phyloP scores from a whole-genome alignment of 208 protist genomes.

The Trypanosoma congolense region DNA sequence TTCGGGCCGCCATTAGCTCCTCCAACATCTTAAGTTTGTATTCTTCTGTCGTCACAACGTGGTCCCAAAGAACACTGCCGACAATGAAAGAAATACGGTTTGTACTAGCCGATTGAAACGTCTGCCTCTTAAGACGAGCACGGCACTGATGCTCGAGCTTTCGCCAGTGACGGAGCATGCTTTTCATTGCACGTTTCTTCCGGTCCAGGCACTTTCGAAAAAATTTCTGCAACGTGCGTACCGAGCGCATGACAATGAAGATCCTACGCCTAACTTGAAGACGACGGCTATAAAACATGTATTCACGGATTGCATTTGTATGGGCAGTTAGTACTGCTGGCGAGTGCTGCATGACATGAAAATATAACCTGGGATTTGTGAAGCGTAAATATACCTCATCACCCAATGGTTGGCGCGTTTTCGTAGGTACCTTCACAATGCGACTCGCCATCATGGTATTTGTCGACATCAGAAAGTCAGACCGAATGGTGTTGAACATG shows the following conservation, averaged over 20 bases:
- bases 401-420: slow-evolving; percentile 19
- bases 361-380: slow-evolving; percentile 41
- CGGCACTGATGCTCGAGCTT: slow-evolving; percentile 60
- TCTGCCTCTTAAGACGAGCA: slow-evolving; percentile 55
- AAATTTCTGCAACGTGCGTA: slow-evolving; percentile 59
- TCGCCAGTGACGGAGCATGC: slow-evolving; percentile 62
- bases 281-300: slow-evolving; percentile 27
- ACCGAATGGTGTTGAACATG: not conserved
- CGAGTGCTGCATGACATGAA: slow-evolving; percentile 29
- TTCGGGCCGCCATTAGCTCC: slow-evolving; percentile 47
- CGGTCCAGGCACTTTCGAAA: slow-evolving; percentile 48
- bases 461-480: not conserved
- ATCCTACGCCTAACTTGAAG: slow-evolving; percentile 18
- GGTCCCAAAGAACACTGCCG: slow-evolving; percentile 66
- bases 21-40: slow-evolving; percentile 65
- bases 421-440: not conserved
- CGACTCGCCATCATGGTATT: not conserved
- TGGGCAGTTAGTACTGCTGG: slow-evolving; percentile 14
- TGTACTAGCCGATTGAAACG: slow-evolving; percentile 31
- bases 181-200: slow-evolving; percentile 48
- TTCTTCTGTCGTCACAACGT: slow-evolving; percentile 68
- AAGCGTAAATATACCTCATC: slow-evolving; percentile 27
- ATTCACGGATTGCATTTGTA: slow-evolving; percentile 23
- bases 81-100: slow-evolving; percentile 64
- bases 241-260: slow-evolving; percentile 24